These are phyloP conservation scores for Berberis vulgaris DNA, from an alignment of 164 flowering plant species.

Conservation along the genomic window DNA sequence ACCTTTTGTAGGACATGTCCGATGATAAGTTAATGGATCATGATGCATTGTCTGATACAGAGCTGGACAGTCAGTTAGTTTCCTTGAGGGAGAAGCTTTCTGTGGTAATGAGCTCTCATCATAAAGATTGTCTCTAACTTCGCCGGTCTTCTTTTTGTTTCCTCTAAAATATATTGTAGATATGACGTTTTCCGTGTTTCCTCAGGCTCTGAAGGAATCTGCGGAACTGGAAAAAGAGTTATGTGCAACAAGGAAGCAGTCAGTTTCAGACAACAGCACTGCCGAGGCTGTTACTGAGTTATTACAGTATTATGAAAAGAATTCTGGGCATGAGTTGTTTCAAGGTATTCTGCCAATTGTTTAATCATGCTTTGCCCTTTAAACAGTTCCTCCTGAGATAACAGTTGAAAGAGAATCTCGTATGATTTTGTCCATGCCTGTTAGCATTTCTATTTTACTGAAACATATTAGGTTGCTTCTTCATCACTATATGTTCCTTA, in stretches of 20 bases:
- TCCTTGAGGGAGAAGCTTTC: constrained; percentile 49
- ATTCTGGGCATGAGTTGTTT: constrained; percentile 32
- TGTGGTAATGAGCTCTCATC: constrained; percentile 27
- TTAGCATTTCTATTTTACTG: no score
- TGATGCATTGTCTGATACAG: constrained; percentile 32
- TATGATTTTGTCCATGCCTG: no score
- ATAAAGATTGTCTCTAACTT: background rate
- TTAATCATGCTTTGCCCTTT: background rate
- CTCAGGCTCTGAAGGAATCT: constrained; percentile 50
- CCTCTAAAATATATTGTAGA: background rate
- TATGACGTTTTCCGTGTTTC: background rate
- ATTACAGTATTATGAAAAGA: constrained; percentile 36
- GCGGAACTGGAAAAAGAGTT: constrained; percentile 47
- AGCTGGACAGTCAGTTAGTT: constrained; percentile 47
- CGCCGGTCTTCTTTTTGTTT: background rate
- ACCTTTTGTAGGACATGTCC: constrained; percentile 21
- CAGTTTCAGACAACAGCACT: constrained; percentile 25
- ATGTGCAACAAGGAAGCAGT: constrained; percentile 40
- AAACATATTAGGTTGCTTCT: no score
- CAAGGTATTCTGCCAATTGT: constrained; percentile 33
- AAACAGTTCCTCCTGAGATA: no score
- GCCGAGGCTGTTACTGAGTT: constrained; percentile 44
- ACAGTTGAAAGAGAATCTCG: no score
- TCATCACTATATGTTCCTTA: no score
- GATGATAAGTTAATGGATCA: constrained; percentile 19